phyloP scores from a whole-genome alignment of 2,329 filamentous ascomycete genomes.

The Pseudocercospora pini-densiflorae region DNA sequence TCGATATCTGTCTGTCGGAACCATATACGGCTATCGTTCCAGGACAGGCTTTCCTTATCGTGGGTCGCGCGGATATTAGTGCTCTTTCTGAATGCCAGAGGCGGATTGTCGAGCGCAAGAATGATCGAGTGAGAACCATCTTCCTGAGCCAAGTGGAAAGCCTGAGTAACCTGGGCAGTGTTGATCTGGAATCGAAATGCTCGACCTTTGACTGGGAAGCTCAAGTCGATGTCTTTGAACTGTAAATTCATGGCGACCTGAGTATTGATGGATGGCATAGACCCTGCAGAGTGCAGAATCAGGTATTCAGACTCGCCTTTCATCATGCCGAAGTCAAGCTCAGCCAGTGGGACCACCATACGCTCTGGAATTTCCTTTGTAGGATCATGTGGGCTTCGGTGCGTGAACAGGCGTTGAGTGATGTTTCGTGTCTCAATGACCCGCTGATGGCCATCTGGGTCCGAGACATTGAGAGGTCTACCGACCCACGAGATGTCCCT shows the following conservation, averaged over 20 bases:
- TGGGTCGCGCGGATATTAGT: conserved; percentile 44
- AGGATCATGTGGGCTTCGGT: conserved; percentile 14
- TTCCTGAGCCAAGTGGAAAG: conserved; percentile 28
- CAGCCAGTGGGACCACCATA: conserved; percentile 24
- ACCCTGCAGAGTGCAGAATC: conserved; percentile 56
- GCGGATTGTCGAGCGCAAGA: conserved; percentile 45
- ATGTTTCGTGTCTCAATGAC: conserved; percentile 15
- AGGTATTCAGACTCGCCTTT: conserved; percentile 61
- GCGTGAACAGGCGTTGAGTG: conserved; percentile 5
- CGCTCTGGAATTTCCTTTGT: conserved; percentile 21
- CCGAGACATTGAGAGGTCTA: conserved; percentile 9
- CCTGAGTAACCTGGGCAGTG: conserved; percentile 28
- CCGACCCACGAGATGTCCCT: conserved; percentile 24
- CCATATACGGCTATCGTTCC: conserved; percentile 64
- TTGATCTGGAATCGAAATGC: conserved; percentile 31
- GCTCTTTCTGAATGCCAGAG: conserved; percentile 33
- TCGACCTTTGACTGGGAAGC: conserved; percentile 42
- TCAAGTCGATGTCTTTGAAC: conserved; percentile 50
- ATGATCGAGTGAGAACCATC: conserved; percentile 35
- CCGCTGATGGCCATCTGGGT: conserved; percentile 9
- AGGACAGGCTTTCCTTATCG: conserved; percentile 46
- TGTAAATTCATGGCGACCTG: conserved; percentile 49
- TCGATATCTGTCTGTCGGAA: conserved; percentile 66
- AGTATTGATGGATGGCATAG: conserved; percentile 31
- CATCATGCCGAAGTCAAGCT: conserved; percentile 67